Evolutionary conservation across 768 basidiomycete species (phyloP), one percentile per base, ranked within the genome.

Genomic region (Hygrocybe coccinea): DNA sequence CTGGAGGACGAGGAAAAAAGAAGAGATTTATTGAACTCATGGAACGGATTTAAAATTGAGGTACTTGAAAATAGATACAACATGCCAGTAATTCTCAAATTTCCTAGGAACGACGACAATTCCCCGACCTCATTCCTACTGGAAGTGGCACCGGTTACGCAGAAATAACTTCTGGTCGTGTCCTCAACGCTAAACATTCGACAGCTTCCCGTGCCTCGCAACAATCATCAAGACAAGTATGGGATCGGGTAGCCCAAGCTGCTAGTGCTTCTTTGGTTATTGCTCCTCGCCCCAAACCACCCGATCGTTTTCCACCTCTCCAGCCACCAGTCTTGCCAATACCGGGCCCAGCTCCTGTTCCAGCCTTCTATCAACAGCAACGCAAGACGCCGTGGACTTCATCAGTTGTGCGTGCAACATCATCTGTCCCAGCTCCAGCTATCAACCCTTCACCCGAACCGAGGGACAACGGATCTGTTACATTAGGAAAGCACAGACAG

Each of bases 1-100:
- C 65, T 95, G 7, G 89, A 90, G 2, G 90, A 91, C 36, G 84
- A 86, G 47, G 91, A 93, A 19, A 95, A 97, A 79, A 86, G 87
- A 55, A 76, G 79, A 35, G 85, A 84, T 53, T 65, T 98, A 1
- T 71, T 94, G 50, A 64, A 74, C 1, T 87, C 89, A 0, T 90
- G 95, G 87, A 89, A 88, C 49, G 84, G 83, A 1, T 93, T 94
- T 69, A 85, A 85, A 55, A 75, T 90, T 25, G 89, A 95, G 81
- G 89, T 91, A 56, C 44, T 17, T 12, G 2, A 46, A 22, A 17
- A 22, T 22, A 2, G 12, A 62, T 60, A 64, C 37, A 51, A 25
- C 35, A 38, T 33, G 24, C 33, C 15, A 29, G 46, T n/a, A 7
- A 34, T 25, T 45, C n/a, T 24, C 22, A 15, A 36, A 29, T 29